Conservation (phyloP, 2,329 filamentous ascomycete species). For the Exutisphaerella laricina region DNA sequence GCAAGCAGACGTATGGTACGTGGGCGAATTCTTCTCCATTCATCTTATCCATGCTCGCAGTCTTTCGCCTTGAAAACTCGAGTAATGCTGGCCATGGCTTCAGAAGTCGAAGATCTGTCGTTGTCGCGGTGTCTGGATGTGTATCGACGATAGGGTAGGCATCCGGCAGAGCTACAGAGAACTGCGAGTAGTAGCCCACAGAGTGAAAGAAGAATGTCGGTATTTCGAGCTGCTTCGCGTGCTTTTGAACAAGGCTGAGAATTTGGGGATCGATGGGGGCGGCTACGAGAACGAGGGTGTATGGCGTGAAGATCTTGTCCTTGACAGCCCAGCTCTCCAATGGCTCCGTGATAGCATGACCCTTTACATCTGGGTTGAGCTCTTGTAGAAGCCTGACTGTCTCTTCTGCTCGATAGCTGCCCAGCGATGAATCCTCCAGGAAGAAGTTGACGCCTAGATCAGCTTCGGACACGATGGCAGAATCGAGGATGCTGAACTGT, state of each 20-base stretch:
- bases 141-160: constrained; percentile 92
- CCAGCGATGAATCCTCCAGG: constrained; percentile 70
- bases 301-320: constrained; percentile 40
- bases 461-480: constrained; percentile 65
- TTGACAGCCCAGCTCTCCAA: constrained; percentile 41
- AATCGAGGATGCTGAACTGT: constrained; percentile 84
- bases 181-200: constrained; percentile 86
- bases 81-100: constrained; percentile 79
- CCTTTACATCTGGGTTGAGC: constrained; percentile 86
- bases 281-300: constrained; percentile 57
- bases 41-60: constrained; percentile 59
- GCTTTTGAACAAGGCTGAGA: constrained; percentile 46
- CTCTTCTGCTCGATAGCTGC: constrained; percentile 70
- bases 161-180: constrained; percentile 70
- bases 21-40: constrained; percentile 82
- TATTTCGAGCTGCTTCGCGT: constrained; percentile 54
- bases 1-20: constrained; percentile 75
- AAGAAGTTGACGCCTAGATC: constrained; percentile 98
- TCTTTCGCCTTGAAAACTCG: constrained; percentile 61
- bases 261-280: constrained; percentile 52
- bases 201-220: constrained; percentile 80
- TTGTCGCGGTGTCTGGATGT: constrained; percentile 82
- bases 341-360: constrained; percentile 58
- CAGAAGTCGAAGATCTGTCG: constrained; percentile 76
- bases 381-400: constrained; percentile 73